These are phyloP conservation scores for Ascoidea rubescens DNA, from an alignment of 805 yeast species.

Conservation along the genomic window DNA sequence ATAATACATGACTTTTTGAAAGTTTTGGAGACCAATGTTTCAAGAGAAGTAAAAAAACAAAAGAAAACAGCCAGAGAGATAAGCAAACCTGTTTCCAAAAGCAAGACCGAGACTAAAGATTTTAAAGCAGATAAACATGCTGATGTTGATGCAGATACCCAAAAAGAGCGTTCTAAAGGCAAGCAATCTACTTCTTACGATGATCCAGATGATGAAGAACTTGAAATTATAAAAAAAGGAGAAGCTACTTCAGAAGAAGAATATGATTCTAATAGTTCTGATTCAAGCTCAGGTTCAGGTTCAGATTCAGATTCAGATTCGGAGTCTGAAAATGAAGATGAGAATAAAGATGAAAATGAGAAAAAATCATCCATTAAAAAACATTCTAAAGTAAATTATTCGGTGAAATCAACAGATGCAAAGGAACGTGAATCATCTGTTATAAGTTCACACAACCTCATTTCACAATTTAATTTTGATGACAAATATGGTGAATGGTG, in stretches of 20 bases:
- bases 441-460: constrained; percentile 54
- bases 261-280: constrained; percentile 22
- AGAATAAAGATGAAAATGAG: constrained; percentile 13
- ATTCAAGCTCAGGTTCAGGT: constrained; percentile 27
- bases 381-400: constrained; percentile 6
- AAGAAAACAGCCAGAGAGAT: constrained; percentile 37
- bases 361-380: constrained; percentile 3
- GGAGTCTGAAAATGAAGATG: background rate
- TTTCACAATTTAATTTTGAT: constrained; percentile 79
- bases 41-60: constrained; percentile 75
- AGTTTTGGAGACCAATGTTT: constrained; percentile 57
- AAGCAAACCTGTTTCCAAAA: constrained; percentile 26
- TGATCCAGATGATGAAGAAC: constrained; percentile 89
- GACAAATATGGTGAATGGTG: constrained; percentile 87
- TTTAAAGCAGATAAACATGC: constrained; percentile 22
- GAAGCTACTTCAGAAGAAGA: constrained; percentile 21
- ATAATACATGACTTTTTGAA: constrained; percentile 52
- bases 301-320: constrained; percentile 26
- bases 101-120: constrained; percentile 18
- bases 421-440: constrained; percentile 80
- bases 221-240: constrained; percentile 77
- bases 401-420: constrained; percentile 43
- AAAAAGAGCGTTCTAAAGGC: constrained; percentile 41
- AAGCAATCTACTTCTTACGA: constrained; percentile 89
- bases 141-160: constrained; percentile 50